Evolutionary conservation across 495 filamentous ascomycete genomes (phyloP).

Genomic region (Trypethelium eluteriae): DNA sequence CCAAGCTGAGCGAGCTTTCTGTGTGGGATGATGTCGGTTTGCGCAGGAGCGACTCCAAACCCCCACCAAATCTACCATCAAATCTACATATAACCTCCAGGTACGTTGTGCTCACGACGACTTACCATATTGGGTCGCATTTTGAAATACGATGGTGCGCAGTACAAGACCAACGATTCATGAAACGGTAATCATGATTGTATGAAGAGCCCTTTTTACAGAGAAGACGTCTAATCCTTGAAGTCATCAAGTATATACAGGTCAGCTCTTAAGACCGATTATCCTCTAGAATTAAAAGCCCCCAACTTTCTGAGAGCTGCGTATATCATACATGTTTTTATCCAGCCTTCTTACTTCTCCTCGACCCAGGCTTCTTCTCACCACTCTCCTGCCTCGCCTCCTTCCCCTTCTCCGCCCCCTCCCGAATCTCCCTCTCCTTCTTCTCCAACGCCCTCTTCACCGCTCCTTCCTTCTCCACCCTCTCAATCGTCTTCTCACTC

Average conservation of each 20-base stretch:
- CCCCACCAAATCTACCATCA: background rate
- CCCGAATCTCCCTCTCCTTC: conserved; percentile 52
- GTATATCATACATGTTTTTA: background rate
- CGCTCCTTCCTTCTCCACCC: conserved; percentile 73
- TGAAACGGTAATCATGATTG: no score
- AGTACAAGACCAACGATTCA: background rate
- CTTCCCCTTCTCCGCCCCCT: conserved; percentile 27
- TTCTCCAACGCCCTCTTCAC: conserved; percentile 57
- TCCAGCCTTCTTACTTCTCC: conserved; percentile 12
- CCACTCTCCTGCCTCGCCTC: conserved; percentile 15
- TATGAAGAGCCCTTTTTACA: no score
- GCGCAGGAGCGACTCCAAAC: background rate
- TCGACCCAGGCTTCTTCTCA: conserved; percentile 1
- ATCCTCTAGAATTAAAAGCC: background rate
- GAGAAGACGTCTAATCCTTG: no score
- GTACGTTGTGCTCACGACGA: background rate
- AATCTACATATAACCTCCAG: no score
- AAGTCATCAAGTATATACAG: no score
- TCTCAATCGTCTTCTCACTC: conserved; percentile 77
- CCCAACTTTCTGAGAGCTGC: background rate
- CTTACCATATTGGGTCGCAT: background rate
- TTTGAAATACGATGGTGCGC: background rate
- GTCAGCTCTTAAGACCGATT: no score
- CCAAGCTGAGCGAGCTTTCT: background rate
- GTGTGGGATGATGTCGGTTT: conserved; percentile 9